These are phyloP conservation scores for Cochlearia excelsa DNA, from an alignment of 345 rosid species.

Conservation along the genomic window DNA sequence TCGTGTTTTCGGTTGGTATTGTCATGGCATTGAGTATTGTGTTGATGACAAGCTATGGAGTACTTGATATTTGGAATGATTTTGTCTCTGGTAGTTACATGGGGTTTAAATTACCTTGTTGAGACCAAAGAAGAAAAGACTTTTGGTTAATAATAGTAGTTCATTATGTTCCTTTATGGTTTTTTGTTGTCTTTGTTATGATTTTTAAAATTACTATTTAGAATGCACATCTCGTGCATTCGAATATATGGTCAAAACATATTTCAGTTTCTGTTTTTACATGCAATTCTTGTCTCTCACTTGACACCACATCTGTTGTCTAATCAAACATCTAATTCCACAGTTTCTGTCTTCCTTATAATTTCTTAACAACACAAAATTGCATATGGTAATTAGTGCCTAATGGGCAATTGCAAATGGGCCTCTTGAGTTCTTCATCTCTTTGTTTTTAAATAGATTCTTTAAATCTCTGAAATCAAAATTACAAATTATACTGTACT, in stretches of 20 bases:
- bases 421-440: too few relatives aligned
- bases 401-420: too few relatives aligned
- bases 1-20: conserved; percentile 70
- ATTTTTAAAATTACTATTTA: conserved; percentile 15
- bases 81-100: conserved; percentile 53
- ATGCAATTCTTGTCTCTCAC: too few relatives aligned
- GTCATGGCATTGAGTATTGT: conserved; percentile 81
- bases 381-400: too few relatives aligned
- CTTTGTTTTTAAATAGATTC: too few relatives aligned
- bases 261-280: background rate
- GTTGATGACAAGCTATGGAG: conserved; percentile 71
- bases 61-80: conserved; percentile 62
- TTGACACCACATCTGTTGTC: too few relatives aligned
- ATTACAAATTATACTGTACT: too few relatives aligned
- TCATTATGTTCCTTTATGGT: conserved; percentile 2
- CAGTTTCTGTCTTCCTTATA: too few relatives aligned
- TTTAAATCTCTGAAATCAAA: too few relatives aligned
- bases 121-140: conserved; percentile 23
- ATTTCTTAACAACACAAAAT: too few relatives aligned
- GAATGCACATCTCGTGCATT: conserved; percentile 42
- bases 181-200: conserved; percentile 1
- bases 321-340: too few relatives aligned
- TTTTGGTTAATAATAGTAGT: conserved; percentile 16
- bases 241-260: conserved; percentile 24
- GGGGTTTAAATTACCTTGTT: conserved; percentile 77